Base-by-base conservation (phyloP, 1,284 basidiomycete species). In the Porodaedalea pini region DNA sequence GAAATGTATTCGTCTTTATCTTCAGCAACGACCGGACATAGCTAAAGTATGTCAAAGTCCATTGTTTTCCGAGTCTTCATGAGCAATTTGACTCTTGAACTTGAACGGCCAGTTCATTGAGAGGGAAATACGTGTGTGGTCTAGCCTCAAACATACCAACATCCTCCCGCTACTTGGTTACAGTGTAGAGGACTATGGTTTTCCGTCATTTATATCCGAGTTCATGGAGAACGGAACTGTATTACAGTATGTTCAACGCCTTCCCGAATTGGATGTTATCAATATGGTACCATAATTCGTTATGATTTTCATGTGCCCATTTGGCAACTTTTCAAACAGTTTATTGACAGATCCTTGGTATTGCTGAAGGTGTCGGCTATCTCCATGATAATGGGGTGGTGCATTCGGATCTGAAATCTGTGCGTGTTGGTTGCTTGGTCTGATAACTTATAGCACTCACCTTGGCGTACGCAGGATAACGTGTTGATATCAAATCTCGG, bases 391-490 rank as follows among this genome's bases (percentile, higher is more conserved):
- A 36, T 25, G 19, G 34, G 6, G 31, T 58, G 6, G 32, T 58
- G 10, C 57, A 58, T 21, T 51, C 51, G 13, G 57, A 58, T 40
- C n/a, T 58, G n/a, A 58, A 58, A 48, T 23, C 43, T 8, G 51
- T 58, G 19, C 19, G 51, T 47, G n/a, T n/a, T 34, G 31, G 15
- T 21, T 29, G 11, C 23, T 13, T 13, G 6, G 13, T 6, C 6
- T 13, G 13, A 34, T 34, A 34, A n/a, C n/a, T 34, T 34, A 34
- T n/a, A n/a, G 32, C 32, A 6, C 13, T 32, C 23, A 31, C 31
- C 23, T 31, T 1, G 8, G 11, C 13, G 13, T 34, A 15, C 11
- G 11, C 4, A 56, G 54, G 54, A 48, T 4, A 56, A 56, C 23
- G 41, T 56, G 10, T 21, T 56, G 6, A 39, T 56, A 2, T 32